A percentile compares a stretch with the other conserved stretches of the same genome.
Conservation (phyloP, 306 rosid species). For the Citrullus amarus region DNA sequence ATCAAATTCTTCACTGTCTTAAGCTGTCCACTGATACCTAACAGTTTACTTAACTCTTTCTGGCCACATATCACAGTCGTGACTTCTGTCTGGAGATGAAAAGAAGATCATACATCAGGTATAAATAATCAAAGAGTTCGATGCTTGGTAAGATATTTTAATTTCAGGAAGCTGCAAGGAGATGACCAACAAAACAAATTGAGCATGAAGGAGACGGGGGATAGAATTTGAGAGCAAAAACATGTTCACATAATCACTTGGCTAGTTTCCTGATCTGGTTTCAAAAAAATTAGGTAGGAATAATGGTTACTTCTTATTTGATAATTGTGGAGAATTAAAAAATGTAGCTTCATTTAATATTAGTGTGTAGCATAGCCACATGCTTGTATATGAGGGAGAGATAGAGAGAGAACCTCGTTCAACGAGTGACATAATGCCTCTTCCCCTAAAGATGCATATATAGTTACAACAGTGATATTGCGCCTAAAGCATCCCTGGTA, state of each 20-base stretch:
- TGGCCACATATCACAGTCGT: conserved; percentile 81
- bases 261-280: background rate
- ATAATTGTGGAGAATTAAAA: background rate
- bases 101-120: background rate
- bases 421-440: conserved; percentile 85
- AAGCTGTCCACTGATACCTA: conserved; percentile 57
- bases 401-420: conserved; percentile 57
- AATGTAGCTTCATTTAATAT: background rate
- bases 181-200: background rate
- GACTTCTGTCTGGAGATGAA: conserved; percentile 68
- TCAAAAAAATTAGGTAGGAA: background rate
- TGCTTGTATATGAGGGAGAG: background rate
- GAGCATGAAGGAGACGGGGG: background rate
- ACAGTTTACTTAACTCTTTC: conserved; percentile 71
- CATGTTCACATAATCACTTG: background rate
- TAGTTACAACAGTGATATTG: conserved; percentile 86
- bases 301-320: background rate
- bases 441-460: conserved; percentile 86
- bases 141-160: background rate
- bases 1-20: conserved; percentile 66
- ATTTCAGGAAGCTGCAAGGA: background rate
- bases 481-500: conserved; percentile 84
- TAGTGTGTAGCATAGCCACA: background rate
- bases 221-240: background rate
- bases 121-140: background rate